Base-by-base conservation (phyloP, 2,329 filamentous ascomycete genomes). In the Thyridium curvatum region DNA sequence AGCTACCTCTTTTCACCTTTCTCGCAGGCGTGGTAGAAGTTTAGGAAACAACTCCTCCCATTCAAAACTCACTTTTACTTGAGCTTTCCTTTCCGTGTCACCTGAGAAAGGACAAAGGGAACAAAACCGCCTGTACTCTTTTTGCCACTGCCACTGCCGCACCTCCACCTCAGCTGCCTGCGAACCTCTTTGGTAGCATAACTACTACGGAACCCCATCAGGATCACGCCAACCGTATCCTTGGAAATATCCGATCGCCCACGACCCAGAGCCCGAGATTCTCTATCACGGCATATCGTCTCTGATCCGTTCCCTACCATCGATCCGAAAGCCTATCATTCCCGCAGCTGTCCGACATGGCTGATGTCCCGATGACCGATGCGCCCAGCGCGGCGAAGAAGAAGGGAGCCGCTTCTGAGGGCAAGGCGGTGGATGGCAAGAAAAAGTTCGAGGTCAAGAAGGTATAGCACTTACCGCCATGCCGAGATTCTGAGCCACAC, bases 391-490 rank as follows among this genome's bases (percentile, higher is more conserved):
- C 64, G 46, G 66, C 71, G 18, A 86, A 81, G 62, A 75, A 73
- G 58, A 64, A 63, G 46, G 59, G 54, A 39, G 65, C 64, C 18
- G 68, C 63, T 32, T 55, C 64, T 14, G 75, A 74, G 47, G 60
- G 64, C 42, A 76, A 75, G 40, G 64, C 59, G 18, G 45, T 60
- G 30, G 86, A 91, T 48, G 79, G 70, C 38, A 96, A 94, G 78
- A 94, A 96, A 73, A 85, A 87, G 49, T 98, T 98, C 51, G 93
- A 98, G 62, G 91, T 98, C 46, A 98, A 98, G 71, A 98, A 98
- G 84, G 93, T 94, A 63, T 45, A 61, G 31, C 2, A 16, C 8
- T 14, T 35, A 39, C 31, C 9, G 18, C n/a, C 14, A 9, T 15
- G 26, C 14, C n/a, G 18, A 12, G 9, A 8, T 21, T 38, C 18